Base-by-base conservation (phyloP, 1,284 basidiomycete species). In the Leccinum griseonigrum region DNA sequence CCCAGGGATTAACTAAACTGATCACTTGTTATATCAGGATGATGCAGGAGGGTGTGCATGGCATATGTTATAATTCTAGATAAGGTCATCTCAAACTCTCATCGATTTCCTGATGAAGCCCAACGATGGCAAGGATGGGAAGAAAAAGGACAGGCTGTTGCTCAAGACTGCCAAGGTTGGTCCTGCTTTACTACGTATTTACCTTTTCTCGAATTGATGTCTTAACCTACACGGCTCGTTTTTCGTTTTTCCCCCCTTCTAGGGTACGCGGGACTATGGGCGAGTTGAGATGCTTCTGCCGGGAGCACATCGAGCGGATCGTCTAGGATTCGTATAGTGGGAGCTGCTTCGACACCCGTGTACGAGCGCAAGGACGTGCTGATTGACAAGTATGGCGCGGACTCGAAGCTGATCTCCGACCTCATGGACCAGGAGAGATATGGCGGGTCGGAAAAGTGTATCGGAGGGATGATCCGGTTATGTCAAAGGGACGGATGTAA, bases 361-460 rank as follows among this genome's bases (percentile, higher is more conserved):
- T 98, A 99, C 71, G 97, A 99, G 80, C 88, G 97, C 65, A 96
- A 95, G 75, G 97, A 99, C 73, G 90, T 99, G 65, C 81, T 98
- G 54, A 86, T 94, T 0, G 97, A 95, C 66, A 99, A 98, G 79
- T 98, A 98, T 69, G 95, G 95, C 61, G 97, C 99, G 78, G 97
- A 99, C 76, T 87, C 90, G 55, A 99, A 99, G 78, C 88, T 99
- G 70, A 99, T 99, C 69, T 99, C 98, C 76, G 97, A 99, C 77
- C 84, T 99, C 58, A 88, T 91, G 81, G 97, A 99, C 77, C 97
- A 99, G 76, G 97, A 97, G n/a, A 98, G 79, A 78, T 98, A 38
- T 99, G 96, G 87, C 97, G 99, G 78, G 91, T 99, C 59, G 96
- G 95, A 32, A 99, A 99, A 78, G 97, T 99, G 28, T 99, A 99